phyloP scores from a whole-genome alignment of 805 yeast species.

The Starmerella lactis-condensi region DNA sequence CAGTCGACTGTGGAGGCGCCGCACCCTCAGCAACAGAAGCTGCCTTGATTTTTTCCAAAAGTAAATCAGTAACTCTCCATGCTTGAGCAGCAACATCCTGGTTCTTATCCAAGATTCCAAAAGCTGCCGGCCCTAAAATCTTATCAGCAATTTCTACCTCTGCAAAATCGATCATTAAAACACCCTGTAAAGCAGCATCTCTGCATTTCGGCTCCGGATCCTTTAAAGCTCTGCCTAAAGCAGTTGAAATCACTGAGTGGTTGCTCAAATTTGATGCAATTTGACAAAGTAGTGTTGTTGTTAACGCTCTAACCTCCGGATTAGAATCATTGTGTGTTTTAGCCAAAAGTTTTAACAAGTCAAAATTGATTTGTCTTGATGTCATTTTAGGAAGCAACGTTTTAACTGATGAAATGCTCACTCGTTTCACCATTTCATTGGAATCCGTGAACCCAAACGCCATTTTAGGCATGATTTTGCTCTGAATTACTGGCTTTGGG shows the following conservation, averaged over 20 bases:
- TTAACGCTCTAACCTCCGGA: slow-evolving; percentile 61
- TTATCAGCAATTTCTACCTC: slow-evolving; percentile 63
- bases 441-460: slow-evolving; percentile 76
- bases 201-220: slow-evolving; percentile 65
- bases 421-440: slow-evolving; percentile 60
- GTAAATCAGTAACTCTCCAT: slow-evolving; percentile 41
- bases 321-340: slow-evolving; percentile 60
- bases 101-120: slow-evolving; percentile 61
- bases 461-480: slow-evolving; percentile 46
- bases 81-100: slow-evolving; percentile 56
- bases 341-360: slow-evolving; percentile 60
- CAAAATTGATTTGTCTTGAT: slow-evolving; percentile 72
- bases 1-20: no score
- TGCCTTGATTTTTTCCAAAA: slow-evolving; percentile 35
- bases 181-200: slow-evolving; percentile 56
- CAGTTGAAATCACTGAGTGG: slow-evolving; percentile 67
- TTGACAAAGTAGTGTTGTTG: slow-evolving; percentile 48
- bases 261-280: slow-evolving; percentile 43
- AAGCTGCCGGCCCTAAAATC: slow-evolving; percentile 67
- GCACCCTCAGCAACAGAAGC: slow-evolving; percentile 23
- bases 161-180: slow-evolving; percentile 48
- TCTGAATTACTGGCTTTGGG: slow-evolving; percentile 40
- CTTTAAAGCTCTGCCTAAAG: slow-evolving; percentile 62
- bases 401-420: slow-evolving; percentile 50
- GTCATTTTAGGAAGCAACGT: slow-evolving; percentile 44